phyloP scores from a whole-genome alignment of 768 basidiomycete species.

The Russula ochroleuca region DNA sequence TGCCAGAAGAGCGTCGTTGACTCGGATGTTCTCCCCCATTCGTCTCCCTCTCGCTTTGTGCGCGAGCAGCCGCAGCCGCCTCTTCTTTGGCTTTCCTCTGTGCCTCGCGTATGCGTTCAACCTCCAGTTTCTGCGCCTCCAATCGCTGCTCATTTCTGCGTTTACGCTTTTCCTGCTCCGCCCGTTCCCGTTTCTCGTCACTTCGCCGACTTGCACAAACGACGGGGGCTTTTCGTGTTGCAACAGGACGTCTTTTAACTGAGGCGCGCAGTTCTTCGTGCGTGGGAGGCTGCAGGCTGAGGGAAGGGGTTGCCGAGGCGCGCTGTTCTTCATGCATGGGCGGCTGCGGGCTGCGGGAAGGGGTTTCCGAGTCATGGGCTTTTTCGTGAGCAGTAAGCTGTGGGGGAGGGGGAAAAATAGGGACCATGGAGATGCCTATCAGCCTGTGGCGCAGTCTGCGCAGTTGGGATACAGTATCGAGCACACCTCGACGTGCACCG shows the following conservation, averaged over 20 bases:
- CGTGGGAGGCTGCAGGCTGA: not conserved
- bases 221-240: not conserved
- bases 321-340: not conserved
- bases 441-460: not conserved
- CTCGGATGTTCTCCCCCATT: not conserved
- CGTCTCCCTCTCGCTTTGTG: not conserved
- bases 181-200: not conserved
- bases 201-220: too few species aligned
- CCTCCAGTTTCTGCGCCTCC: slow-evolving; percentile 9
- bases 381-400: not conserved
- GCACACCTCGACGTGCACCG: not conserved
- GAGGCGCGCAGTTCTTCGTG: not conserved
- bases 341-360: not conserved
- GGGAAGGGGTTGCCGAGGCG: not conserved
- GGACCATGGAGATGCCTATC: not conserved
- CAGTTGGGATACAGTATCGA: not conserved
- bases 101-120: slow-evolving; percentile 8
- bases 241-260: not conserved
- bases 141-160: slow-evolving; percentile 9
- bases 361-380: not conserved
- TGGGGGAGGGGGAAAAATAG: not conserved
- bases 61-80: not conserved
- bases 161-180: not conserved
- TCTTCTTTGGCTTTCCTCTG: slow-evolving; percentile 9
- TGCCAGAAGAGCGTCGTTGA: not conserved